A percentile compares a stretch with the other conserved stretches of the same genome.
Conservation (phyloP, 192 early-diverging fungal genomes). For the Coemansia sp. region DNA sequence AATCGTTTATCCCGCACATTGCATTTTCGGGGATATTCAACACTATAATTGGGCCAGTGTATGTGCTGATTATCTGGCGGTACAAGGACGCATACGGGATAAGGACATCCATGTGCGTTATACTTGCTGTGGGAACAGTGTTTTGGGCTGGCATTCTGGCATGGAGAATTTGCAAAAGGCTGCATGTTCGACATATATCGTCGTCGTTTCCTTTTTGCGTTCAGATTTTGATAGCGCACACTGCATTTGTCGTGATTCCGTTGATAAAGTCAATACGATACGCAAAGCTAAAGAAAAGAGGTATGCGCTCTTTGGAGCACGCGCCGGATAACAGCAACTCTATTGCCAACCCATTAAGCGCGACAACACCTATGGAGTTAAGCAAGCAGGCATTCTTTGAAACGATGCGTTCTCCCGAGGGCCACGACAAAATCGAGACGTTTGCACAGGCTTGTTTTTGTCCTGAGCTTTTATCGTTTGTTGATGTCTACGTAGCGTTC, state of each 20-base stretch:
- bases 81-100: constrained; percentile 45
- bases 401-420: constrained; percentile 17
- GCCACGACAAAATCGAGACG: constrained; percentile 19
- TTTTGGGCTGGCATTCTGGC: constrained; percentile 18
- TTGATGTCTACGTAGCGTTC: constrained; percentile 42
- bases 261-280: constrained; percentile 25
- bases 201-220: constrained; percentile 14
- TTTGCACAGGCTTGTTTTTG: constrained; percentile 40
- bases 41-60: constrained; percentile 17
- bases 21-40: constrained; percentile 24
- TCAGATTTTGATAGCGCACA: constrained; percentile 26
- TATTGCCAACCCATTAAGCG: neutral
- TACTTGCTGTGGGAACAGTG: constrained; percentile 16
- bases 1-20: constrained; percentile 15
- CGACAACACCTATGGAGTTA: neutral
- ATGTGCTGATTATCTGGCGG: constrained; percentile 22
- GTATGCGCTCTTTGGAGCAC: neutral
- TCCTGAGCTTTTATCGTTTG: constrained; percentile 32
- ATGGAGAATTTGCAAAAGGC: constrained; percentile 25
- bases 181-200: constrained; percentile 16
- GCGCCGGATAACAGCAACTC: neutral
- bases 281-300: constrained; percentile 6
- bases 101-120: constrained; percentile 13
- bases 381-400: constrained; percentile 21
- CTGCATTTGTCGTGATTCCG: constrained; percentile 18